Evolutionary conservation across 1,139 yeast species (phyloP).

Genomic region (Yamadazyma triangularis): DNA sequence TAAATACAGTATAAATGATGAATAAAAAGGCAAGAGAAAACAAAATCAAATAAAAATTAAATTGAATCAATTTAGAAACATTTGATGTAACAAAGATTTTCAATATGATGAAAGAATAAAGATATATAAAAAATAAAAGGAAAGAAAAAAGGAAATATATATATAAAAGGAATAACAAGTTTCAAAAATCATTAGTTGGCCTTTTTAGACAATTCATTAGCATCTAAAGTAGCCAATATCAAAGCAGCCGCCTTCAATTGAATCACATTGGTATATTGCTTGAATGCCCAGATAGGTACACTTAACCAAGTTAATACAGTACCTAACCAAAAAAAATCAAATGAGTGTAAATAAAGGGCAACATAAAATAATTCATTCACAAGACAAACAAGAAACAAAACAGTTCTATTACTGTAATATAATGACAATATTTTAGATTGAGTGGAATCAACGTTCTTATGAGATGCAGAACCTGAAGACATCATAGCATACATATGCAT

Average conservation of each 20-base stretch:
- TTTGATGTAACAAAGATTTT: no score
- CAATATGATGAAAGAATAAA: no score
- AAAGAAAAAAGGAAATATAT: no score
- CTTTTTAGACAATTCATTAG: conserved; percentile 44
- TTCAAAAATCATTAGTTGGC: background rate
- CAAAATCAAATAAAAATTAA: no score
- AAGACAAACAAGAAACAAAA: conserved; percentile 84
- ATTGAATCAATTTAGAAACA: no score
- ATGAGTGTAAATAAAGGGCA: conserved; percentile 76
- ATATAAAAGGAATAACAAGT: no score
- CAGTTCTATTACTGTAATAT: conserved; percentile 82
- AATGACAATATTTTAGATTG: conserved; percentile 70
- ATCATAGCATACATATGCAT: conserved; percentile 98
- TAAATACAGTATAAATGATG: no score
- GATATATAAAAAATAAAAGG: no score
- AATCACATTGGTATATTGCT: conserved; percentile 85
- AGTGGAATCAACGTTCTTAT: conserved; percentile 75
- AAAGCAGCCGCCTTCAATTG: conserved; percentile 86
- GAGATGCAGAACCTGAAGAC: conserved; percentile 72
- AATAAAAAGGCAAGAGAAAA: no score
- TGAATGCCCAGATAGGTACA: conserved; percentile 85
- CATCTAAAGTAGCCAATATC: conserved; percentile 76
- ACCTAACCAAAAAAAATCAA: conserved; percentile 63
- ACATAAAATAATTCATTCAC: conserved; percentile 91
- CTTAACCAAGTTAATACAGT: conserved; percentile 61